Conservation (phyloP, 2,329 filamentous ascomycete species). For the Coniochaeta sp. region DNA sequence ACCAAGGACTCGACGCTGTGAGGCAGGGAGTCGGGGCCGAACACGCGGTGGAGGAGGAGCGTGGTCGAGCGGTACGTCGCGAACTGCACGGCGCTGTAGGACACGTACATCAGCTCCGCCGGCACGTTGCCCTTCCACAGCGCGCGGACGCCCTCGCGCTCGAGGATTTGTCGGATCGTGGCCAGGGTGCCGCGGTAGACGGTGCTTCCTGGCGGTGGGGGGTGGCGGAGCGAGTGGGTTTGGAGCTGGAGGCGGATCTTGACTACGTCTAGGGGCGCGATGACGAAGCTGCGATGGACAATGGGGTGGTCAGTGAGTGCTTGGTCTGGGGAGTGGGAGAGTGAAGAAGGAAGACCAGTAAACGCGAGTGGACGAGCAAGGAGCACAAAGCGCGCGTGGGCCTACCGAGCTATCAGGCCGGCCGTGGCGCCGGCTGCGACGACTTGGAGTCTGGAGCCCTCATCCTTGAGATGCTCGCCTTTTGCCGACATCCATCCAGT, state of each 20-base stretch:
- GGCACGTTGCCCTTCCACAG: conserved; percentile 98
- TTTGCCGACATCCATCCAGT: conserved; percentile 35
- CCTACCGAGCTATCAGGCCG: conserved; percentile 84
- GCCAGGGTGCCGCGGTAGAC: conserved; percentile 69
- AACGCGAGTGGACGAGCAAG: too few species aligned
- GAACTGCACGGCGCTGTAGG: conserved; percentile 87
- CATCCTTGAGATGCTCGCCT: conserved; percentile 48
- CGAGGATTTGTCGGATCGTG: conserved; percentile 70
- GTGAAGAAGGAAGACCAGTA: too few species aligned
- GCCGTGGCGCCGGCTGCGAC: conserved; percentile 54
- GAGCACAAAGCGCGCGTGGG: too few species aligned
- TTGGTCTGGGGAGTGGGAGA: too few species aligned
- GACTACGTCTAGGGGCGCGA: conserved; percentile 92
- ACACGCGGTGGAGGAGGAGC: conserved; percentile 51
- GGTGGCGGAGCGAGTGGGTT: conserved; percentile 66
- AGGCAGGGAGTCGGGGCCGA: conserved; percentile 40
- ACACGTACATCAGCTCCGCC: conserved; percentile 88
- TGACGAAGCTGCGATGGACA: conserved; percentile 60
- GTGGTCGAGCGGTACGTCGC: conserved; percentile 74
- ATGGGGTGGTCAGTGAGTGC: conserved; percentile 7
- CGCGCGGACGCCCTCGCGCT: conserved; percentile 73
- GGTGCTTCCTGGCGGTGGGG: conserved; percentile 35
- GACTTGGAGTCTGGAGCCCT: conserved; percentile 52
- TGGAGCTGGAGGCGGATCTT: conserved; percentile 97
- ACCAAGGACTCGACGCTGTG: conserved; percentile 71